Conservation (phyloP, 2,329 filamentous ascomycete genomes). For the Xylaria sp. region DNA sequence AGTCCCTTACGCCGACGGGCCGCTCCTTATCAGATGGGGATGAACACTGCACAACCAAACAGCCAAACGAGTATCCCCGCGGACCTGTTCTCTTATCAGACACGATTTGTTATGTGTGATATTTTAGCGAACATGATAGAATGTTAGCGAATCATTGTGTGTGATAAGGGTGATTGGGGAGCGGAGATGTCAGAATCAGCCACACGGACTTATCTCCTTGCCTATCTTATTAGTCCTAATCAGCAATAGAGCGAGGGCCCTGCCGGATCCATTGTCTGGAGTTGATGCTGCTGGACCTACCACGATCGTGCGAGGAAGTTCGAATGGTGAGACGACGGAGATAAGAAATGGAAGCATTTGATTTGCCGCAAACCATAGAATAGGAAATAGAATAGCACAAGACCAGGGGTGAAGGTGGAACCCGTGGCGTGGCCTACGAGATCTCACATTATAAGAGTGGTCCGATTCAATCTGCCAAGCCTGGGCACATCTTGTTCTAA, state of each 20-base stretch:
- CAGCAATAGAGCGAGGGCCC: slow-evolving; percentile 26
- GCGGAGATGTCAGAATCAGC: slow-evolving; percentile 46
- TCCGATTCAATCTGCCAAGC: neutral
- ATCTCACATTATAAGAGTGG: neutral
- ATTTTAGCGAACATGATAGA: slow-evolving; percentile 24
- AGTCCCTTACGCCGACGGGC: slow-evolving; percentile 10
- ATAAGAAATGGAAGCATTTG: slow-evolving; percentile 30
- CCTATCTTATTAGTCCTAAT: slow-evolving; percentile 15
- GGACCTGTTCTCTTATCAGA: slow-evolving; percentile 40
- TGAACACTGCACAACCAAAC: neutral
- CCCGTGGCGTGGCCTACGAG: neutral
- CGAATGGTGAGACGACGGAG: slow-evolving; percentile 4
- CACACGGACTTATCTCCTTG: slow-evolving; percentile 8
- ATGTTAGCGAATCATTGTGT: slow-evolving; percentile 40
- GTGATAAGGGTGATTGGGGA: slow-evolving; percentile 40
- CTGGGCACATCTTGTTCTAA: neutral
- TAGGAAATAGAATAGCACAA: neutral
- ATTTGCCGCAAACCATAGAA: slow-evolving; percentile 14
- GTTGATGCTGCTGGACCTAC: slow-evolving; percentile 7
- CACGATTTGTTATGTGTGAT: slow-evolving; percentile 37
- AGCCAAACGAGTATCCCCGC: slow-evolving; percentile 31
- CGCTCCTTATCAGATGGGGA: slow-evolving; percentile 11
- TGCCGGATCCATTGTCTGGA: slow-evolving; percentile 11
- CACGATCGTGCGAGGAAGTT: slow-evolving; percentile 22
- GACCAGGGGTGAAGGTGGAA: neutral